These are phyloP conservation scores for Fraxinus cuspidata DNA, from an alignment of 257 asterid species.

Conservation along the genomic window DNA sequence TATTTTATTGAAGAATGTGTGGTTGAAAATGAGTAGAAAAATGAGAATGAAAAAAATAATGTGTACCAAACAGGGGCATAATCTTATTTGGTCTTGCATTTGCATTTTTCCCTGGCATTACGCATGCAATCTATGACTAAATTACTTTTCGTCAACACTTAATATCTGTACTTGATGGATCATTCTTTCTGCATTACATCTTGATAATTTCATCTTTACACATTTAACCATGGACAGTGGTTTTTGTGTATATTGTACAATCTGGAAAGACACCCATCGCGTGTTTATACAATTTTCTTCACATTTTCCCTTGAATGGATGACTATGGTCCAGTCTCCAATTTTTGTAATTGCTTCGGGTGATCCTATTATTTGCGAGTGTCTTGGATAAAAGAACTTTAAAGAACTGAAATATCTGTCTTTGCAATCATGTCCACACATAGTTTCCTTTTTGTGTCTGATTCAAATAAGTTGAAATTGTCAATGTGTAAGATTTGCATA, in stretches of 20 bases:
- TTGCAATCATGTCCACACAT: constrained; percentile 6
- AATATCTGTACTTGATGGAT: neutral
- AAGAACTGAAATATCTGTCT: constrained; percentile 1
- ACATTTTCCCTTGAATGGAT: neutral
- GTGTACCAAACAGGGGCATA: too few species aligned
- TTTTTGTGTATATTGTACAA: neutral
- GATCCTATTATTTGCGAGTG: neutral
- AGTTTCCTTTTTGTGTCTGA: neutral
- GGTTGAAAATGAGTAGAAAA: too few species aligned
- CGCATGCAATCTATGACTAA: constrained; percentile 7
- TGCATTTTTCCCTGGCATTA: constrained; percentile 10
- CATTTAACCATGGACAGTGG: neutral
- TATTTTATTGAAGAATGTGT: too few species aligned
- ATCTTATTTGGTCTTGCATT: constrained; percentile 1
- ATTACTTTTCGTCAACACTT: neutral
- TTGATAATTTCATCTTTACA: neutral
- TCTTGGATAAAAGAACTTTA: neutral
- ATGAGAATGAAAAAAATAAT: too few species aligned
- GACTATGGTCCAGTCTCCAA: neutral
- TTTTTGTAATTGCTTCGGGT: neutral
- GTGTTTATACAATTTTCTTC: neutral
- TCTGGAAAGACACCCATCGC: constrained; percentile 9
- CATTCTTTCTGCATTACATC: neutral
- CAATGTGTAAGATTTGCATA: constrained; percentile 2
- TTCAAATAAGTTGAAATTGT: constrained; percentile 17